Evolutionary conservation across 352 stramenopile genomes (phyloP).

Genomic region (Halophytophthora polymorphica): DNA sequence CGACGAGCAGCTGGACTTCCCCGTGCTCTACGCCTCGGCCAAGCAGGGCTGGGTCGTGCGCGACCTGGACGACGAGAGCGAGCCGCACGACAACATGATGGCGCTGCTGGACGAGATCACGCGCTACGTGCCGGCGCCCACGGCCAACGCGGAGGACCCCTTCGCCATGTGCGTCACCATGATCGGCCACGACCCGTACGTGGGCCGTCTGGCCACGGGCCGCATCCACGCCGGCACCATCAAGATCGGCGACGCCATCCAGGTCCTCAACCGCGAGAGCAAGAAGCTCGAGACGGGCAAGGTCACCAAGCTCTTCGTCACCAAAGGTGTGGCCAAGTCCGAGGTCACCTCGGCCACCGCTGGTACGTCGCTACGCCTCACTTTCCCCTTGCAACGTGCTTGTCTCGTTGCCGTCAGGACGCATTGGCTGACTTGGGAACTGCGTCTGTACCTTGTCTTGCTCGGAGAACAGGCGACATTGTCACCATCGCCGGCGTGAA

Average conservation of each 20-base stretch:
- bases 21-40: constrained; percentile 94
- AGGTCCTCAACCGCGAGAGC: constrained; percentile 86
- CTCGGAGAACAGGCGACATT: constrained; percentile 88
- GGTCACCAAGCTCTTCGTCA: constrained; percentile 90
- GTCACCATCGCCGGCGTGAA: constrained; percentile 95
- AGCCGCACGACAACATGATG: constrained; percentile 87
- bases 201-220: constrained; percentile 96
- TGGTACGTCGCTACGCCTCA: constrained; percentile 23
- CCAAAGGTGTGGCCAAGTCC: constrained; percentile 70
- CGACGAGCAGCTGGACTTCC: constrained; percentile 97
- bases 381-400: constrained; percentile 1
- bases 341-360: constrained; percentile 87
- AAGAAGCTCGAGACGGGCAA: constrained; percentile 74
- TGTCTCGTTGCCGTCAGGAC: background rate
- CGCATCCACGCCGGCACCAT: constrained; percentile 93
- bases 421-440: background rate
- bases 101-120: constrained; percentile 97
- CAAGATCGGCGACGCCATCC: constrained; percentile 87
- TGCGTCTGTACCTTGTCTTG: constrained; percentile 1
- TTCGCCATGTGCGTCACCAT: constrained; percentile 97
- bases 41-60: constrained; percentile 95
- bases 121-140: constrained; percentile 89
- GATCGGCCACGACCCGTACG: constrained; percentile 96
- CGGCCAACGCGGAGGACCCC: constrained; percentile 65
- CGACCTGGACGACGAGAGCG: constrained; percentile 74